Percentiles rank a stretch among this genome's conserved stretches.
phyloP scores from a whole-genome alignment of 345 rosid genomes.

The Gossypium thurberi region DNA sequence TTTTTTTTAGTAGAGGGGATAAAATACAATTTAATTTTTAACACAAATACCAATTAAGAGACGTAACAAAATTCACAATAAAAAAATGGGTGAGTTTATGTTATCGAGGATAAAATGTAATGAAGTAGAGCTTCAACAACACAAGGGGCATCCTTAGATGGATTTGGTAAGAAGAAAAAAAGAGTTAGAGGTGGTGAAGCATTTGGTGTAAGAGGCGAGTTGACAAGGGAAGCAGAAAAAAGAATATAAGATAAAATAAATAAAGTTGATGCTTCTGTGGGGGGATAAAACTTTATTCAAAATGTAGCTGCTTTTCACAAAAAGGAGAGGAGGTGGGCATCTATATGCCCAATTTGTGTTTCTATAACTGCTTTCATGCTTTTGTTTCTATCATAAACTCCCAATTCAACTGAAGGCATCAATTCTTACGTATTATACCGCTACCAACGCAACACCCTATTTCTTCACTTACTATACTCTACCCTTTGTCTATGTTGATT shows the following conservation, averaged over 20 bases:
- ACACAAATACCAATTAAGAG: too few species aligned
- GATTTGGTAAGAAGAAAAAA: neutral
- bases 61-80: neutral
- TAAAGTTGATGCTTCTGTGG: constrained; percentile 22
- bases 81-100: neutral
- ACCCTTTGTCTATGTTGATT: too few species aligned
- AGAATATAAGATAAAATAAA: constrained; percentile 11
- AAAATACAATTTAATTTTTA: too few species aligned
- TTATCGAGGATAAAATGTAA: neutral
- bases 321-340: constrained; percentile 22
- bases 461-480: too few species aligned
- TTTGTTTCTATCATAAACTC: neutral
- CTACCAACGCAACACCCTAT: too few species aligned
- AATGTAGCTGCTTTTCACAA: constrained; percentile 27
- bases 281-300: constrained; percentile 28
- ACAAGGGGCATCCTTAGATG: neutral
- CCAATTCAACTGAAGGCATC: too few species aligned
- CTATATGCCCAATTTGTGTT: neutral
- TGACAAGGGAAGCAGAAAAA: constrained; percentile 10
- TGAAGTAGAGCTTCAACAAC: constrained; percentile 3
- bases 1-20: too few species aligned
- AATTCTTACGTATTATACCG: too few species aligned
- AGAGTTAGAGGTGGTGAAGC: neutral
- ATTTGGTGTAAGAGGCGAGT: neutral
- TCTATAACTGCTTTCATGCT: neutral